phyloP scores from a whole-genome alignment of 2,329 filamentous ascomycete species.

The Polychaeton citri region DNA sequence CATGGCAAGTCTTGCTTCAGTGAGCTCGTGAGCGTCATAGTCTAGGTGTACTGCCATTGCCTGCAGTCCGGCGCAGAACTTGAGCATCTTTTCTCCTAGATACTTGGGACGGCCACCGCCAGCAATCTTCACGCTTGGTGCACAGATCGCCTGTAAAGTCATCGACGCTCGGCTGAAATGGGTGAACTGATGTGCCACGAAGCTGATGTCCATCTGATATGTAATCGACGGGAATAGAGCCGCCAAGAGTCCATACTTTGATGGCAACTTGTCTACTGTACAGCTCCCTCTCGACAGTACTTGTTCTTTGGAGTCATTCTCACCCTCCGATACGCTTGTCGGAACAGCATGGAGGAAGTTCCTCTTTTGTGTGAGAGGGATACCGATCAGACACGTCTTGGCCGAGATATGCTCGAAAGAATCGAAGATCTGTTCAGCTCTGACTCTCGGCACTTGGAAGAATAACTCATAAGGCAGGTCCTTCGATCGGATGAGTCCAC shows the following conservation, averaged over 20 bases:
- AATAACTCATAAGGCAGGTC: too few relatives aligned
- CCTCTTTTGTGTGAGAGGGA: conserved; percentile 41
- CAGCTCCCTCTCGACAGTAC: too few relatives aligned
- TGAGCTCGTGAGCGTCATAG: too few relatives aligned
- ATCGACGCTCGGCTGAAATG: too few relatives aligned
- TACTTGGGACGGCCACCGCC: conserved; percentile 65
- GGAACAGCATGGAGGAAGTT: conserved; percentile 43
- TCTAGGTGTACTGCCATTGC: conserved; percentile 45
- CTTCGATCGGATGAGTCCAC: too few relatives aligned
- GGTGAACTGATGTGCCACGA: too few relatives aligned
- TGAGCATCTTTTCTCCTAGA: conserved; percentile 72
- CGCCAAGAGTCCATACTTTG: conserved; percentile 34
- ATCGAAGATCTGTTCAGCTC: too few relatives aligned
- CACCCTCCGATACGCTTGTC: conserved; percentile 6
- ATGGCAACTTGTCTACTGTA: conserved; percentile 34
- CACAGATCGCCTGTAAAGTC: conserved; percentile 44
- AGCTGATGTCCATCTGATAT: conserved; percentile 50
- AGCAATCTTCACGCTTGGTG: conserved; percentile 40
- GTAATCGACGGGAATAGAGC: conserved; percentile 61
- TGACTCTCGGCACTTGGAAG: too few relatives aligned
- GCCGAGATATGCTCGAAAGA: too few relatives aligned
- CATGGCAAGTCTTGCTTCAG: too few relatives aligned
- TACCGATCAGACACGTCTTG: too few relatives aligned
- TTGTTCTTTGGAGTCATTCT: too few relatives aligned
- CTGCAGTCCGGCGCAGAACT: conserved; percentile 56